phyloP scores from a whole-genome alignment of 495 filamentous ascomycete genomes.

The Trichoderma reesei region DNA sequence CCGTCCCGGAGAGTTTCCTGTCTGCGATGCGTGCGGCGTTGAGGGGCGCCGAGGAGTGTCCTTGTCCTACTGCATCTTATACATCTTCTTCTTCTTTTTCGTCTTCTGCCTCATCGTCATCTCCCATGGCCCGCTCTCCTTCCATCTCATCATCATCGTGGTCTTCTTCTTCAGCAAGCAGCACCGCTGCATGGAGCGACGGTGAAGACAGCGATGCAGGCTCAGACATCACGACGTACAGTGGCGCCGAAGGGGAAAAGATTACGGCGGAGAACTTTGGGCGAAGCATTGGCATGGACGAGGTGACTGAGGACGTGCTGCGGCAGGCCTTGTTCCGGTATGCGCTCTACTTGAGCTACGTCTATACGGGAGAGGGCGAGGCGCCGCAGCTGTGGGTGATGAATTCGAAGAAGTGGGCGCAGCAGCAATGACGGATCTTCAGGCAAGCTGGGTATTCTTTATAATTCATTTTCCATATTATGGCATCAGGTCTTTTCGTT shows the following conservation, averaged over 20 bases:
- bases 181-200: neutral
- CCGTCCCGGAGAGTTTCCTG: neutral
- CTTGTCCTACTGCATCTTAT: neutral
- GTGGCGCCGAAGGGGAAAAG: neutral
- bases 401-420: neutral
- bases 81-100: neutral
- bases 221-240: neutral
- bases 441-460: neutral
- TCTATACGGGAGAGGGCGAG: neutral
- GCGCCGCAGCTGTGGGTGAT: constrained; percentile 8
- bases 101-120: too few relatives aligned
- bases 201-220: neutral
- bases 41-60: constrained; percentile 9
- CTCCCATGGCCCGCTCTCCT: too few relatives aligned
- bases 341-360: constrained; percentile 14
- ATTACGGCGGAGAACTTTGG: constrained; percentile 5
- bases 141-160: neutral
- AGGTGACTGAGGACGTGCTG: constrained; percentile 16
- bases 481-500: neutral
- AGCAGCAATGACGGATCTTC: neutral
- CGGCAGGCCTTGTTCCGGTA: constrained; percentile 16
- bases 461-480: neutral
- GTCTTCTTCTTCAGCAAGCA: neutral
- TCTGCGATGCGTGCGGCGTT: neutral
- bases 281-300: constrained; percentile 13